These are phyloP conservation scores for Phlebiopsis gigantea DNA, from an alignment of 768 basidiomycete species.

Conservation along the genomic window DNA sequence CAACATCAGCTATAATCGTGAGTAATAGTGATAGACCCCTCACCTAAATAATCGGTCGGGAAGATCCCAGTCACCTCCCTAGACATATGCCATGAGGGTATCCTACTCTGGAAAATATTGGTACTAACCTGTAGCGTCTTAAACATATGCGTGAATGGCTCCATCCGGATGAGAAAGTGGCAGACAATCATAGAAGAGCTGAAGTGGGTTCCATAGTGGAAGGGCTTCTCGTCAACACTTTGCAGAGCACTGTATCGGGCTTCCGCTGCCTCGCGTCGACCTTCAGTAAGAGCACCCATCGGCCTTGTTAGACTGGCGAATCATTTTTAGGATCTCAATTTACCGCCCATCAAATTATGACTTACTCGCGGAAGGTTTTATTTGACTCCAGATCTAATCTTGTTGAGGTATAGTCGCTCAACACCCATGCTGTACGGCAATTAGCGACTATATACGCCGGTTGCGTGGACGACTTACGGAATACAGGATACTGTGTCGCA, in stretches of 20 bases:
- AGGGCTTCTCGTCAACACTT: slow-evolving; percentile 81
- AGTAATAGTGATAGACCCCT: slow-evolving; percentile 9
- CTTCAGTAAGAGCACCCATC: slow-evolving; percentile 84
- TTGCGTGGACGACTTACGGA: slow-evolving; percentile 45
- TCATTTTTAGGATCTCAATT: background rate
- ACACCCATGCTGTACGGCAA: slow-evolving; percentile 67
- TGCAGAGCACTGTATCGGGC: slow-evolving; percentile 69
- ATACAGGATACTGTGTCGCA: slow-evolving; percentile 92
- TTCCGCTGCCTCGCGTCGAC: slow-evolving; percentile 68
- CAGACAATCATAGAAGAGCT: slow-evolving; percentile 97
- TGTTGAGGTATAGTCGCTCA: slow-evolving; percentile 77
- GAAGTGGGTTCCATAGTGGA: slow-evolving; percentile 93
- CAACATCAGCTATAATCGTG: background rate
- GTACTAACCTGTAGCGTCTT: slow-evolving; percentile 66
- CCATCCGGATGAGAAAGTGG: slow-evolving; percentile 85
- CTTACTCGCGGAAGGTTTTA: slow-evolving; percentile 70
- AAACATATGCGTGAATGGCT: slow-evolving; percentile 93
- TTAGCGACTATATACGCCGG: background rate
- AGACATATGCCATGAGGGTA: no score
- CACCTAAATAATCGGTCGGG: slow-evolving; percentile 83
- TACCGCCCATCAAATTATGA: background rate
- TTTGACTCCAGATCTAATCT: slow-evolving; percentile 59
- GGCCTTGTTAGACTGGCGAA: slow-evolving; percentile 66
- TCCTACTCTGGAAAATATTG: no score
- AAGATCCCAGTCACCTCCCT: slow-evolving; percentile 95